Conservation (phyloP, 2,329 filamentous ascomycete species). For the Xylariaceae sp. region DNA sequence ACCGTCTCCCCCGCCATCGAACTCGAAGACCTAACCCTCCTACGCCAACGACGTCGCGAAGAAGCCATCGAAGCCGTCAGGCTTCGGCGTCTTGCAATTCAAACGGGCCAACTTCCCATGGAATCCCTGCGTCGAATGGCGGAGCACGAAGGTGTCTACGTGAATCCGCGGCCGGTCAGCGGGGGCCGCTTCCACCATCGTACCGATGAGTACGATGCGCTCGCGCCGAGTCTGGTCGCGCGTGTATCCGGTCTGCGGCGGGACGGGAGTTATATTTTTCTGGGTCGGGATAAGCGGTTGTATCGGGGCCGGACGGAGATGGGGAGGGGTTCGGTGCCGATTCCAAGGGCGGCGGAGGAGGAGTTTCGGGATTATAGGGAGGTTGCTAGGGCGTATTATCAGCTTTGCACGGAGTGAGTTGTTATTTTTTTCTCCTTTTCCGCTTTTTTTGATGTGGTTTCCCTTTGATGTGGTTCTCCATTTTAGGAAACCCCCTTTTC, state of each 20-base stretch:
- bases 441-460: no score
- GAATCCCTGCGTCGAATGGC: background rate
- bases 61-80: background rate
- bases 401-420: conserved; percentile 1
- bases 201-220: background rate
- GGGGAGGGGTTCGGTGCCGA: background rate
- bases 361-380: background rate
- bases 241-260: background rate
- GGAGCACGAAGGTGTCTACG: background rate
- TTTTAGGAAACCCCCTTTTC: no score
- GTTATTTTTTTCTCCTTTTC: background rate
- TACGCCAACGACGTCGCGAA: no score
- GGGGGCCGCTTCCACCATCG: background rate
- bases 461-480: no score
- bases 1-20: no score
- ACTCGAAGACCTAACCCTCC: no score
- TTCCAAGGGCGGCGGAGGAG: background rate
- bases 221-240: background rate
- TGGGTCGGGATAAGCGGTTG: background rate
- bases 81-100: background rate
- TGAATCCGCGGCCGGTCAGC: background rate
- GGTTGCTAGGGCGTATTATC: background rate
- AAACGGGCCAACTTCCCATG: background rate
- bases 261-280: conserved; percentile 8
- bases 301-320: background rate